These are phyloP conservation scores for Oryza glaberrima DNA, from an alignment of 176 grass and related monocot genomes.

Conservation along the genomic window DNA sequence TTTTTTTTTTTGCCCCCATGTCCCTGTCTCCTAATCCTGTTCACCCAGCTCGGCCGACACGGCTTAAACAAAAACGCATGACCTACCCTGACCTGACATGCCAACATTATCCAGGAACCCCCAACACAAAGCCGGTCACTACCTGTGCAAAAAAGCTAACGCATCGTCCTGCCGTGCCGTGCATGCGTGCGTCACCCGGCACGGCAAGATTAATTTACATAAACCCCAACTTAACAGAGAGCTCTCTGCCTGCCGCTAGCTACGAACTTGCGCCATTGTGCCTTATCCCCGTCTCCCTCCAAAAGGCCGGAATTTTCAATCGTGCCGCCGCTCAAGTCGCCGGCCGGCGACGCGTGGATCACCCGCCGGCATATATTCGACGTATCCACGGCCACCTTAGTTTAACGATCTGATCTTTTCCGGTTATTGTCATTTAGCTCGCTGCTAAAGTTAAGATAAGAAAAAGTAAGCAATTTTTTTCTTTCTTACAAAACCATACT, in stretches of 20 bases:
- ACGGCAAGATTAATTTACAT: conserved; percentile 18
- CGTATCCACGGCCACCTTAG: neutral
- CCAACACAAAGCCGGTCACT: neutral
- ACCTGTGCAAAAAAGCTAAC: neutral
- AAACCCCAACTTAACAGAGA: neutral
- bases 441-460: neutral
- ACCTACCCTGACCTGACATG: neutral
- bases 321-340: conserved; percentile 11
- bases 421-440: neutral
- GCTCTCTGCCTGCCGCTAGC: neutral
- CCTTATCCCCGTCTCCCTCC: neutral
- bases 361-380: neutral
- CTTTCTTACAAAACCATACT: too few species aligned
- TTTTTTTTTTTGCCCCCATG: neutral
- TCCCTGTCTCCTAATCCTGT: conserved; percentile 9
- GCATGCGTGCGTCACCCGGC: conserved; percentile 10
- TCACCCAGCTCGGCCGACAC: conserved; percentile 47
- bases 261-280: neutral
- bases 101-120: neutral
- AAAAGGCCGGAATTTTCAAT: conserved; percentile 40
- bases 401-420: neutral
- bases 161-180: neutral
- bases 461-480: too few species aligned
- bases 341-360: conserved; percentile 14
- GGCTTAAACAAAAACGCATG: conserved; percentile 29